A percentile compares a stretch with the other conserved stretches of the same genome.
phyloP scores from a whole-genome alignment of 768 basidiomycete species.

The Boletus sensibilis region DNA sequence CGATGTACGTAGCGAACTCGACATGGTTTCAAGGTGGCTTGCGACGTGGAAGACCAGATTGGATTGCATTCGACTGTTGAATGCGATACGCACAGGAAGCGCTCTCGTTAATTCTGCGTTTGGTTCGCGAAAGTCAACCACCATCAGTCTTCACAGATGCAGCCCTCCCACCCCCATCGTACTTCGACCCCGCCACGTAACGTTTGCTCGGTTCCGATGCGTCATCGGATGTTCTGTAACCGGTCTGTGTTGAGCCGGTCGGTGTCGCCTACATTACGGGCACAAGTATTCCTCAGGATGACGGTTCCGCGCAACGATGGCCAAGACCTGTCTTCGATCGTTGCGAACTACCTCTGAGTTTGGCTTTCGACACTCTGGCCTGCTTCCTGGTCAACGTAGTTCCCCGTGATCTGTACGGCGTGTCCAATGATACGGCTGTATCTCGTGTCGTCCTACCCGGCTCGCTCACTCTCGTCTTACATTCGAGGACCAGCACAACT shows the following conservation, averaged over 20 bases:
- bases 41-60: constrained; percentile 23
- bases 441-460: constrained; percentile 1
- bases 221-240: constrained; percentile 20
- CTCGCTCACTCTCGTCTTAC: constrained; percentile 16
- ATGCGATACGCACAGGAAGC: constrained; percentile 39
- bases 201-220: constrained; percentile 39
- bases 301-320: constrained; percentile 5
- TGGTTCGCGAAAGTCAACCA: constrained; percentile 14
- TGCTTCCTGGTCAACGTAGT: constrained; percentile 16
- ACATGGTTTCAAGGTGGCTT: constrained; percentile 48
- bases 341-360: constrained; percentile 9
- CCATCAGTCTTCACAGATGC: constrained; percentile 19
- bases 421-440: constrained; percentile 13
- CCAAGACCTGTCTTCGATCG: constrained; percentile 36
- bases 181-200: constrained; percentile 28
- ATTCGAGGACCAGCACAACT: constrained; percentile 10
- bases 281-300: neutral
- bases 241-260: constrained; percentile 10
- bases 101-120: constrained; percentile 10
- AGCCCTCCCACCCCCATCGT: constrained; percentile 23
- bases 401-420: constrained; percentile 2
- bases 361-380: constrained; percentile 28
- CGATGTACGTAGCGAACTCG: constrained; percentile 50
- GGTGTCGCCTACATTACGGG: constrained; percentile 1
- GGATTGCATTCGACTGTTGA: constrained; percentile 24